These are phyloP conservation scores for Haplosporangium sp. DNA, from an alignment of 371 early-diverging fungal species.

Conservation along the genomic window DNA sequence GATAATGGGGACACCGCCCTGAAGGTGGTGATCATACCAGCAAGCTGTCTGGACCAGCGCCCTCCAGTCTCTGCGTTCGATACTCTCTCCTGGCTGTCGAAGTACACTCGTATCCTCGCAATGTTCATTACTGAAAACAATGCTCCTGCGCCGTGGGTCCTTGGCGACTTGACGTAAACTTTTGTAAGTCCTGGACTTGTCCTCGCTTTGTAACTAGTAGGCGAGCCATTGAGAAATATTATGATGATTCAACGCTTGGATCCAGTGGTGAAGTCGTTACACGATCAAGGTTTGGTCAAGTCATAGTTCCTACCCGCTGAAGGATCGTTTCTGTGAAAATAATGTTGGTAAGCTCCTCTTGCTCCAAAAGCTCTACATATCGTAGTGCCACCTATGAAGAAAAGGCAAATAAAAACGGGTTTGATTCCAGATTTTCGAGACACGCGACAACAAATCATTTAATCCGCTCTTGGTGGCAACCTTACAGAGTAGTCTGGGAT, in stretches of 20 bases:
- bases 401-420: neutral
- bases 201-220: slow-evolving; percentile 69
- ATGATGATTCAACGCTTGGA: neutral
- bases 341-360: slow-evolving; percentile 68
- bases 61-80: slow-evolving; percentile 65
- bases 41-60: slow-evolving; percentile 65
- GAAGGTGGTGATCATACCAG: slow-evolving; percentile 69
- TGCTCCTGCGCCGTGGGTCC: slow-evolving; percentile 65
- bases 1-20: slow-evolving; percentile 58
- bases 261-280: neutral
- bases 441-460: slow-evolving; percentile 16
- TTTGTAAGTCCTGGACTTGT: slow-evolving; percentile 70
- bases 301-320: slow-evolving; percentile 60
- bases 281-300: neutral
- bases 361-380: slow-evolving; percentile 68
- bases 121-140: slow-evolving; percentile 76
- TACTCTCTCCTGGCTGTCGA: slow-evolving; percentile 61
- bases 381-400: slow-evolving; percentile 63
- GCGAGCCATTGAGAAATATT: neutral
- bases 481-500: slow-evolving; percentile 68
- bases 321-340: slow-evolving; percentile 76
- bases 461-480: neutral
- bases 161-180: slow-evolving; percentile 68
- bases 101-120: slow-evolving; percentile 61
- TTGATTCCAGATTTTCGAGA: neutral